Base-by-base conservation (phyloP, 1,284 basidiomycete genomes). In the Rhizoctonia solani region DNA sequence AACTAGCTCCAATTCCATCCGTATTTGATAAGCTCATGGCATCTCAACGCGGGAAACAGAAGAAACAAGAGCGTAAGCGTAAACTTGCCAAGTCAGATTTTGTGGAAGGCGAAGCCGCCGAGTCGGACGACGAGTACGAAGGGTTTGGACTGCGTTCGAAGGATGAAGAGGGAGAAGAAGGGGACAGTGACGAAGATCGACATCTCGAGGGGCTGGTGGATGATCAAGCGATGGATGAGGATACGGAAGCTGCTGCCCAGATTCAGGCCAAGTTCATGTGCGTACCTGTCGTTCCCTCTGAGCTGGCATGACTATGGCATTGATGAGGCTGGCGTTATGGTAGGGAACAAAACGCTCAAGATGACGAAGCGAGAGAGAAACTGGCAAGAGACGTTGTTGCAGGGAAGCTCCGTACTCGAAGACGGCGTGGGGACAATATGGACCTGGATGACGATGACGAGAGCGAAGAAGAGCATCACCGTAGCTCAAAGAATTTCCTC, bases 321-420 rank as follows among this genome's bases (percentile, higher is more conserved):
- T 13, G 21, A n/a, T 68, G 71, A 66, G 71, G 69, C 66, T 68
- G 71, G 71, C 71, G 68, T 66, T 50, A 70, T 50, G n/a, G n/a
- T 66, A 73, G 75, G 70, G 70, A 72, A 46, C 68, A 70, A 37
- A 53, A 49, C 13, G 69, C 63, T 49, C 41, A 67, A 37, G 71
- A 71, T 32, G 70, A 72, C 44, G 70, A 69, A 25, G 66, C 54
- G 47, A 54, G 54, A 41, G 69, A 72, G 47, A 69, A 71, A 54
- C 39, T 71, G 19, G 58, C 67, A 16, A 63, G 68, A 14, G 69
- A 69, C 9, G 71, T 69, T 54, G 59, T 72, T 29, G 68, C 69
- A 29, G 72, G 72, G 49, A 71, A 72, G 63, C 59, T 53, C 37
- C 69, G 71, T 41, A 72, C 68, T 42, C 68, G 69, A 41, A 58